A percentile compares a stretch with the other conserved stretches of the same genome.
Evolutionary conservation across 441 rosid genomes (phyloP).

Genomic region (Euphorbia celastroides): DNA sequence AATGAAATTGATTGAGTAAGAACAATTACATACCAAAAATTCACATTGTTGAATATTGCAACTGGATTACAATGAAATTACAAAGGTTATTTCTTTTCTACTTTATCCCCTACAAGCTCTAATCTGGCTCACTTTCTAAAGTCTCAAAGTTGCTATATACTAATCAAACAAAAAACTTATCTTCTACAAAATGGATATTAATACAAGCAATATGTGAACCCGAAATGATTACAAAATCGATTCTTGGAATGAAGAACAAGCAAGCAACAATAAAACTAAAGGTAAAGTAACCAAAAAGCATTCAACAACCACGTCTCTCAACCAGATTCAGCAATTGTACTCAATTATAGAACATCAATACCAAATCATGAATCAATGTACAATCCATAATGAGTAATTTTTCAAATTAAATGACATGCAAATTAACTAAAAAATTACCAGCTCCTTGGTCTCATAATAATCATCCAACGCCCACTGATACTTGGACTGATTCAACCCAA

Average conservation of each 20-base stretch:
- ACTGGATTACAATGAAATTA: too few species aligned
- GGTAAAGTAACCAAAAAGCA: neutral
- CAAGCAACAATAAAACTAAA: neutral
- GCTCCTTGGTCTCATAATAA: conserved; percentile 65
- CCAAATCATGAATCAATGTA: neutral
- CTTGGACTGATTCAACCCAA: conserved; percentile 95
- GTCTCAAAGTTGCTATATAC: neutral
- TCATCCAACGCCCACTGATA: conserved; percentile 78
- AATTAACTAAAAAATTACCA: conserved; percentile 39
- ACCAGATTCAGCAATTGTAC: conserved; percentile 1
- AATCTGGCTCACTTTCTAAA: neutral
- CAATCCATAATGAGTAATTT: neutral
- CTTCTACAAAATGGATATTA: too few species aligned
- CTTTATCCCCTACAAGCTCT: neutral
- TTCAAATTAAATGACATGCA: neutral
- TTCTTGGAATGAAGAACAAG: neutral
- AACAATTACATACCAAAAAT: too few species aligned
- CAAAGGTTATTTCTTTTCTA: neutral
- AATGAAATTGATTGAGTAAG: neutral
- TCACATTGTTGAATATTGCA: too few species aligned
- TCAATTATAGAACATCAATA: neutral
- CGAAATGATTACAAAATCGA: neutral
- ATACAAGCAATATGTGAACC: too few species aligned
- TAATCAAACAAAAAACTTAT: too few species aligned
- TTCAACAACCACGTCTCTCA: conserved; percentile 2